These are phyloP conservation scores for Tephrocybe sp. DNA, from an alignment of 768 basidiomycete genomes.

Conservation along the genomic window DNA sequence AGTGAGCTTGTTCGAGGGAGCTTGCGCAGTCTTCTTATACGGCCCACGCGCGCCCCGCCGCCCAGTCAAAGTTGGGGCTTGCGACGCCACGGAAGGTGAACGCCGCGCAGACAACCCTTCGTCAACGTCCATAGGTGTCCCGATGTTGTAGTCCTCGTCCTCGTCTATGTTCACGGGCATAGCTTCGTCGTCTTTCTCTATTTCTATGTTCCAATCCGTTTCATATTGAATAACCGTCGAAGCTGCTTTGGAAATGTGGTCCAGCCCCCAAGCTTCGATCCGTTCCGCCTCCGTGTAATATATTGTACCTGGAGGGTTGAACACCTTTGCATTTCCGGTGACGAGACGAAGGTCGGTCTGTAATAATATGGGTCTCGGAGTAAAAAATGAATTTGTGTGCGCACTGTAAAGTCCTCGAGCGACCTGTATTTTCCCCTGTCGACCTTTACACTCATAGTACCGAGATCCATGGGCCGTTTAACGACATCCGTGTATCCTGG, in stretches of 20 bases:
- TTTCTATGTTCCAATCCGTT: slow-evolving; percentile 82
- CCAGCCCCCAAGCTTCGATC: slow-evolving; percentile 68
- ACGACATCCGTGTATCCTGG: slow-evolving; percentile 69
- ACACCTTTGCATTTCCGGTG: slow-evolving; percentile 69
- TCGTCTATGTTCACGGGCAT: slow-evolving; percentile 37
- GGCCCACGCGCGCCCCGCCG: slow-evolving; percentile 52
- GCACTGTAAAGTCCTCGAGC: slow-evolving; percentile 75
- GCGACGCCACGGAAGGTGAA: slow-evolving; percentile 47
- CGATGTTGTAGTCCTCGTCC: slow-evolving; percentile 33
- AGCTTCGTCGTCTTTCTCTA: slow-evolving; percentile 64
- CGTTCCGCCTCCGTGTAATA: slow-evolving; percentile 75
- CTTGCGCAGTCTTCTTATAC: slow-evolving; percentile 41
- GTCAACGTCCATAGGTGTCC: slow-evolving; percentile 48
- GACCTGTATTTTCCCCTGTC: slow-evolving; percentile 74
- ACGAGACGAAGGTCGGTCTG: slow-evolving; percentile 75
- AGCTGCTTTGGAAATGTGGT: slow-evolving; percentile 71
- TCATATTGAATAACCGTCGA: slow-evolving; percentile 79
- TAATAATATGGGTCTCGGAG: neutral
- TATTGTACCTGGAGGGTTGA: slow-evolving; percentile 74
- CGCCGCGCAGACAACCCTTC: slow-evolving; percentile 36
- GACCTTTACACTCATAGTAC: slow-evolving; percentile 82
- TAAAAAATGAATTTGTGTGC: slow-evolving; percentile 24
- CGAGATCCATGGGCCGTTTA: slow-evolving; percentile 89
- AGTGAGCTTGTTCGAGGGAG: slow-evolving; percentile 26
- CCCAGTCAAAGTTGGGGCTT: slow-evolving; percentile 34